These are phyloP conservation scores for Magnusiomyces suaveolens DNA, from an alignment of 1,139 yeast species.

Conservation along the genomic window DNA sequence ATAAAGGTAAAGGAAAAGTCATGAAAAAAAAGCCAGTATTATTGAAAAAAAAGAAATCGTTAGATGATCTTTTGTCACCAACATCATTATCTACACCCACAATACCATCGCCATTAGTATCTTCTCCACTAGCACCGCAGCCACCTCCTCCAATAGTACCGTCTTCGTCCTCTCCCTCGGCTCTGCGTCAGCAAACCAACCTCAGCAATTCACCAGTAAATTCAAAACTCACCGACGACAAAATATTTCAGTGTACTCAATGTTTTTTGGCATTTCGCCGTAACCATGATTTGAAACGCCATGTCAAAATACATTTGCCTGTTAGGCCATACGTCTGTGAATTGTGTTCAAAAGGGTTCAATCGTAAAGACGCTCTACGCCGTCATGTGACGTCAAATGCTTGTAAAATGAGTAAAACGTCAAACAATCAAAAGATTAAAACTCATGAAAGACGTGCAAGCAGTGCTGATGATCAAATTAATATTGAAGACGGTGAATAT, in stretches of 20 bases:
- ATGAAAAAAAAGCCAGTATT: not conserved
- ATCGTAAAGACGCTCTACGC: constrained; percentile 65
- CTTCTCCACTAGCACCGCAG: not conserved
- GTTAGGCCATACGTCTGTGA: constrained; percentile 56
- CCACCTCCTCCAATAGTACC: not conserved
- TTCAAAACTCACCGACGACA: constrained; percentile 7
- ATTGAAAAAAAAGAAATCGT: too few relatives aligned
- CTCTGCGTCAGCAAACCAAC: too few relatives aligned
- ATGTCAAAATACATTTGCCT: constrained; percentile 49
- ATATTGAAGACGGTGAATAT: too few relatives aligned
- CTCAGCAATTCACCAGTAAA: too few relatives aligned
- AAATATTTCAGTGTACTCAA: constrained; percentile 22
- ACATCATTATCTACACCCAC: not conserved
- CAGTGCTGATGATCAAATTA: too few relatives aligned
- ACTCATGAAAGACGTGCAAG: too few relatives aligned
- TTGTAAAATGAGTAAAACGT: constrained; percentile 9
- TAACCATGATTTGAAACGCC: constrained; percentile 56
- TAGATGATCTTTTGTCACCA: too few relatives aligned
- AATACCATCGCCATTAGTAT: not conserved
- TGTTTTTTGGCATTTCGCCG: constrained; percentile 44
- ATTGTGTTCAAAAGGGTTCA: constrained; percentile 70
- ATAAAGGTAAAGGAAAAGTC: not conserved
- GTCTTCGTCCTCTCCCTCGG: too few relatives aligned
- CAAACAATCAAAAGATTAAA: too few relatives aligned
- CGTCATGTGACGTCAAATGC: constrained; percentile 13